Conservation (phyloP, 2,329 filamentous ascomycete genomes). For the Ceratocystis variospora region DNA sequence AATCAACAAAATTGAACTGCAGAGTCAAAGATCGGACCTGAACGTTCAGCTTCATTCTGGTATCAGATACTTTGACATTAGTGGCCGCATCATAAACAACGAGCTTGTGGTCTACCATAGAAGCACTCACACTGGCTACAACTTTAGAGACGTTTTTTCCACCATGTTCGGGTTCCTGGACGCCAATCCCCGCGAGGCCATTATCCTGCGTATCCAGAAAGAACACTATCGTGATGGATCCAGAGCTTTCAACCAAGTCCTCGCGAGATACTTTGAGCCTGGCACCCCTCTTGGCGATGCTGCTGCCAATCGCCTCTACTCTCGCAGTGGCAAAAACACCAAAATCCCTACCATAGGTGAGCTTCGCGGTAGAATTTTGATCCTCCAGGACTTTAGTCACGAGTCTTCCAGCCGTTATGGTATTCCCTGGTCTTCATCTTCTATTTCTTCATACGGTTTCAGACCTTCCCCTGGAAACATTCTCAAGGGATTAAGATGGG, state of each 20-base stretch:
- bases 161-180: constrained; percentile 34
- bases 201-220: not conserved
- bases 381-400: constrained; percentile 32
- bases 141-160: constrained; percentile 31
- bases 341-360: constrained; percentile 30
- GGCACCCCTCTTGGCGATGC: constrained; percentile 27
- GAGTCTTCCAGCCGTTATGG: constrained; percentile 27
- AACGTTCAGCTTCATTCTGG: constrained; percentile 32
- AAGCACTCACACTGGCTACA: constrained; percentile 32
- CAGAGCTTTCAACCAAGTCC: constrained; percentile 32
- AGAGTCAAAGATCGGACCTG: constrained; percentile 21
- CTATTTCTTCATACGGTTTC: constrained; percentile 34
- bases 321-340: constrained; percentile 22
- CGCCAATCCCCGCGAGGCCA: too few species aligned
- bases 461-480: constrained; percentile 30
- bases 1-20: constrained; percentile 22
- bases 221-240: not conserved
- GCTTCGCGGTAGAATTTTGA: constrained; percentile 33
- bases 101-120: constrained; percentile 36
- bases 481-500: constrained; percentile 26
- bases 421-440: constrained; percentile 31
- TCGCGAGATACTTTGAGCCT: constrained; percentile 29
- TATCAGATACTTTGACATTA: constrained; percentile 37
- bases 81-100: constrained; percentile 31
- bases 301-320: constrained; percentile 27